Percentiles rank a stretch among this genome's conserved stretches.
Conservation (phyloP, 2,329 filamentous ascomycete species). For the Fusarium fujikuroi region DNA sequence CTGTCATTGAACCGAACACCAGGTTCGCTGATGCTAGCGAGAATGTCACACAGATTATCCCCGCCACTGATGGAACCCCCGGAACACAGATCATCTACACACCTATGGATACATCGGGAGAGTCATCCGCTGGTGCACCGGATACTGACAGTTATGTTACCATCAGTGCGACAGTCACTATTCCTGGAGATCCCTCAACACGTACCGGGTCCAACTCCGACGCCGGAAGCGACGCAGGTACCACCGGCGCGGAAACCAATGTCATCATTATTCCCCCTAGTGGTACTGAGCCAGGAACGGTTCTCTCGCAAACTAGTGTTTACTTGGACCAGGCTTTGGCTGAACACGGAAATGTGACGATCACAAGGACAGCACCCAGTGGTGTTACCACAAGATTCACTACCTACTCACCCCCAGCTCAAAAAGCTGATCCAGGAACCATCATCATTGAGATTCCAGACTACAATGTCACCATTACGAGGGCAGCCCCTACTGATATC, state of each 20-base stretch:
- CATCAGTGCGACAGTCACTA: slow-evolving; percentile 22
- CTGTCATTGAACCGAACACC: slow-evolving; percentile 28
- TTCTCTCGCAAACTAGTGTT: slow-evolving; percentile 31
- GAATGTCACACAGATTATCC: slow-evolving; percentile 26
- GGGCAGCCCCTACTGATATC: slow-evolving; percentile 17
- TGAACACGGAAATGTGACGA: slow-evolving; percentile 28
- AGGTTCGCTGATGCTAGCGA: slow-evolving; percentile 24
- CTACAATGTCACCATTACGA: slow-evolving; percentile 30
- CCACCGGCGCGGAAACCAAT: slow-evolving; percentile 28
- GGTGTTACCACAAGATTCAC: slow-evolving; percentile 26
- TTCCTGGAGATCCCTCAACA: slow-evolving; percentile 31
- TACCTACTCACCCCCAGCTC: slow-evolving; percentile 20
- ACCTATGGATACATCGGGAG: slow-evolving; percentile 6
- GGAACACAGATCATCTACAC: slow-evolving; percentile 32
- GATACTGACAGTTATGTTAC: slow-evolving; percentile 23
- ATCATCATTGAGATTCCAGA: slow-evolving; percentile 28
- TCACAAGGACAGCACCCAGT: slow-evolving; percentile 17
- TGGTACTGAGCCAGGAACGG: slow-evolving; percentile 32
- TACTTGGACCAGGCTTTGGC: slow-evolving; percentile 30
- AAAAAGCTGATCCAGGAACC: slow-evolving; percentile 24
- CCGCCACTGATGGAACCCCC: slow-evolving; percentile 13
- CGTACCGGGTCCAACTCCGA: background rate
- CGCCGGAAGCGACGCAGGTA: slow-evolving; percentile 1
- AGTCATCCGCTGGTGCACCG: background rate
- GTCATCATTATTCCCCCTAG: slow-evolving; percentile 34